These are phyloP conservation scores for Oryza coarctata DNA, from an alignment of 176 grass and related monocot genomes.

Conservation along the genomic window DNA sequence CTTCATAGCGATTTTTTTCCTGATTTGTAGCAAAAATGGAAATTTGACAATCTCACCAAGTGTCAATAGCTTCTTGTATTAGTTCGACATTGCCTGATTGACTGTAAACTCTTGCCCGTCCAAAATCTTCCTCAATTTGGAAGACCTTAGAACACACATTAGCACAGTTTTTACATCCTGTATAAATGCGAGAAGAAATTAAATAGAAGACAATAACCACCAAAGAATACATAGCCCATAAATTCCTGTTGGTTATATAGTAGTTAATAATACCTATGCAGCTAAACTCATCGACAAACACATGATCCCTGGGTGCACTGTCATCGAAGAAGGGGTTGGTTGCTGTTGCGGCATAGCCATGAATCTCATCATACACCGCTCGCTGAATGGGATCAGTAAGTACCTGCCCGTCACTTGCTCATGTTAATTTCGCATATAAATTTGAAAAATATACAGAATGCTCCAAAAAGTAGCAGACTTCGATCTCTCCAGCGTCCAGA, in stretches of 20 bases:
- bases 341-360: conserved; percentile 75
- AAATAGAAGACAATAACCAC: not conserved
- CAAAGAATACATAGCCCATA: not conserved
- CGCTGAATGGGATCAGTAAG: conserved; percentile 90
- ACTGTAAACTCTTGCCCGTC: conserved; percentile 76
- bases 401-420: conserved; percentile 51
- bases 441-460: not conserved
- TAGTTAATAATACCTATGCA: conserved; percentile 84
- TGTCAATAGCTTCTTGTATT: conserved; percentile 86
- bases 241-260: not conserved
- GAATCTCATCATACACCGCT: conserved; percentile 90
- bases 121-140: conserved; percentile 85
- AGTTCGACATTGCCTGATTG: conserved; percentile 66
- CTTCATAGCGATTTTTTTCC: not conserved
- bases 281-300: conserved; percentile 96
- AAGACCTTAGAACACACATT: conserved; percentile 85
- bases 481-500: not conserved
- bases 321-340: conserved; percentile 90
- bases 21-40: not conserved
- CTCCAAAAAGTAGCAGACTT: not conserved
- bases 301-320: conserved; percentile 72
- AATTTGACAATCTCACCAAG: conserved; percentile 53
- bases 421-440: conserved; percentile 32
- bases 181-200: conserved; percentile 14
- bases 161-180: conserved; percentile 98